Percentiles rank a stretch among this genome's conserved stretches.
Conservation (phyloP, 2,329 filamentous ascomycete genomes). For the Colletotrichum chrysophilum region DNA sequence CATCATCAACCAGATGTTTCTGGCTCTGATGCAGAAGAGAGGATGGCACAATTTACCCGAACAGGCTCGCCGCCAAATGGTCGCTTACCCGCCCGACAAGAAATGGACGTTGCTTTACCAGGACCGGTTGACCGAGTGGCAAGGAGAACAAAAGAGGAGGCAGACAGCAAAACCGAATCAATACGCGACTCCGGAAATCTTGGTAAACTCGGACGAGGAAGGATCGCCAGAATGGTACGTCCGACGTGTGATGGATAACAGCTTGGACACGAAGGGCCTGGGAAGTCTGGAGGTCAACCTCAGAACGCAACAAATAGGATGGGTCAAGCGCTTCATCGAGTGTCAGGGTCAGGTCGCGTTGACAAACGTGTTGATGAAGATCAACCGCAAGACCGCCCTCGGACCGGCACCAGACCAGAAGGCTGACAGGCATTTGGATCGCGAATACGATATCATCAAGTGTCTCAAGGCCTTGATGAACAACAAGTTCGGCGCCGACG, state of each 20-base stretch:
- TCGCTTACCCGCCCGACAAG: constrained; percentile 90
- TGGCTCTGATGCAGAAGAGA: constrained; percentile 94
- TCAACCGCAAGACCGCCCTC: constrained; percentile 84
- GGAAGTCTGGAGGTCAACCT: constrained; percentile 94
- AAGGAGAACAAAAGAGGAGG: constrained; percentile 90
- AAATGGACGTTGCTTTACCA: constrained; percentile 98
- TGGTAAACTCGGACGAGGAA: constrained; percentile 87
- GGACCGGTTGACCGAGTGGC: constrained; percentile 90
- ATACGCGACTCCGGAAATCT: constrained; percentile 71
- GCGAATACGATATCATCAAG: constrained; percentile 97
- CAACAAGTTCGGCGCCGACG: constrained; percentile 98
- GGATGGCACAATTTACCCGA: constrained; percentile 98
- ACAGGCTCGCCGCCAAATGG: constrained; percentile 93
- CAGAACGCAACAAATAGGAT: constrained; percentile 94
- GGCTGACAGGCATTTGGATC: constrained; percentile 81
- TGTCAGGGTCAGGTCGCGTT: constrained; percentile 96
- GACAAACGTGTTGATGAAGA: constrained; percentile 90
- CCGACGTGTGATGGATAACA: constrained; percentile 94
- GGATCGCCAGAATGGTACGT: constrained; percentile 99
- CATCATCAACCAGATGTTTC: constrained; percentile 88
- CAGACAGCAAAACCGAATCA: constrained; percentile 72
- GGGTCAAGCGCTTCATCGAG: constrained; percentile 96
- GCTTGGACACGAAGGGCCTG: constrained; percentile 87
- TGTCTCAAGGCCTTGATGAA: constrained; percentile 98
- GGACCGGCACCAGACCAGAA: constrained; percentile 66